These are phyloP conservation scores for Forsythia viridissima DNA, from an alignment of 257 asterid genomes.

Conservation along the genomic window DNA sequence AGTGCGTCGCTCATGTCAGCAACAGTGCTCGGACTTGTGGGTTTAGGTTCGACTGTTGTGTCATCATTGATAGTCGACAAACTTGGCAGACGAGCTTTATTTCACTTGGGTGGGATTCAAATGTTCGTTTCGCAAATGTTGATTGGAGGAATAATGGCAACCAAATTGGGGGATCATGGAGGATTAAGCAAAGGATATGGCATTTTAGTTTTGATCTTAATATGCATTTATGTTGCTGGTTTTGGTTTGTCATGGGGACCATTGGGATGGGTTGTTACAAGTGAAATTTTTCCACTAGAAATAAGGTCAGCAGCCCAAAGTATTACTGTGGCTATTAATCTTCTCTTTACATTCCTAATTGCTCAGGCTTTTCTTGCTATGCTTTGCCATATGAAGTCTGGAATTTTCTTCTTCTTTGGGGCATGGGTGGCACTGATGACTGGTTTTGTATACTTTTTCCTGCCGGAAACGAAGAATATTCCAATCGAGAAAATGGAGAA, in stretches of 20 bases:
- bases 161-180: slow-evolving; percentile 42
- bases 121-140: slow-evolving; percentile 36
- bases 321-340: slow-evolving; percentile 32
- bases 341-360: slow-evolving; percentile 39
- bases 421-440: slow-evolving; percentile 57
- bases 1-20: slow-evolving; percentile 44
- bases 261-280: slow-evolving; percentile 49
- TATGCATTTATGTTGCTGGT: slow-evolving; percentile 39
- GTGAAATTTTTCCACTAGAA: slow-evolving; percentile 57
- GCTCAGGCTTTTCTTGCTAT: slow-evolving; percentile 48
- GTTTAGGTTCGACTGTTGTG: slow-evolving; percentile 19
- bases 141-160: slow-evolving; percentile 39
- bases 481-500: slow-evolving; percentile 48
- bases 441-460: slow-evolving; percentile 26
- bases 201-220: slow-evolving; percentile 25
- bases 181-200: slow-evolving; percentile 27
- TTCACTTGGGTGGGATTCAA: slow-evolving; percentile 33
- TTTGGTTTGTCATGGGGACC: slow-evolving; percentile 61
- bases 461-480: slow-evolving; percentile 54
- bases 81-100: slow-evolving; percentile 36
- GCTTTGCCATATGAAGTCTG: slow-evolving; percentile 50
- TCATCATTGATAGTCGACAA: slow-evolving; percentile 36
- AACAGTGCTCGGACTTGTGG: slow-evolving; percentile 24
- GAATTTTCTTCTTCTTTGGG: slow-evolving; percentile 53
- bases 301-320: slow-evolving; percentile 58